Conservation (phyloP, 2,329 filamentous ascomycete species). For the Plectosphaerella sp. region DNA sequence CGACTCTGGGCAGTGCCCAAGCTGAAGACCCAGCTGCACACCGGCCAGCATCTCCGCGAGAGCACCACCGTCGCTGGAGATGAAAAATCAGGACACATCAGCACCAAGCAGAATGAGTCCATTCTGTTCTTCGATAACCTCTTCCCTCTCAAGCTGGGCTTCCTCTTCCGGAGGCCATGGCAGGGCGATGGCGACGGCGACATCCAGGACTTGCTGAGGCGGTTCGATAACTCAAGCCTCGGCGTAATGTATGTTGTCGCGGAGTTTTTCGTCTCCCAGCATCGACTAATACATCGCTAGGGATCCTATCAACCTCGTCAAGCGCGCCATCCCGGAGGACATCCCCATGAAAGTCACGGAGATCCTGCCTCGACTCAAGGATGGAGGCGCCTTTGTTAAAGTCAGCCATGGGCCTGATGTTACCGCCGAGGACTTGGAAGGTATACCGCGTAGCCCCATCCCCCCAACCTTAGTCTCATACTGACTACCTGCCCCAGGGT, state of each 20-base stretch:
- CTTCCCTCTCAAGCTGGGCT: constrained; percentile 70
- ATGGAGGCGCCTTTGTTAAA: constrained; percentile 92
- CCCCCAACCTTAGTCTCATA: background rate
- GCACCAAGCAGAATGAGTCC: constrained; percentile 69
- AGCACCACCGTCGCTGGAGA: constrained; percentile 41
- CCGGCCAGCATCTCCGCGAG: background rate
- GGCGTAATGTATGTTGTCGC: constrained; percentile 27
- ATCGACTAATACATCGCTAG: too few relatives aligned
- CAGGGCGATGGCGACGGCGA: constrained; percentile 44
- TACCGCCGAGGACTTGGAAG: constrained; percentile 36
- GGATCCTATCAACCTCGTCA: constrained; percentile 50
- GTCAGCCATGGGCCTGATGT: constrained; percentile 51
- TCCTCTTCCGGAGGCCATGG: constrained; percentile 38
- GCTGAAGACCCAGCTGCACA: background rate
- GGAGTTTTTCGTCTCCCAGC: too few relatives aligned
- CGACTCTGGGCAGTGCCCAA: background rate
- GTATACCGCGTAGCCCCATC: constrained; percentile 15
- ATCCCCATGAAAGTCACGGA: constrained; percentile 69
- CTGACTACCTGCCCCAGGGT: constrained; percentile 28
- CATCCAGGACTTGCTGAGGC: constrained; percentile 43
- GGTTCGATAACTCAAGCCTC: constrained; percentile 46
- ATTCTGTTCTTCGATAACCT: constrained; percentile 91
- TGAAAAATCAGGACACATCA: constrained; percentile 76
- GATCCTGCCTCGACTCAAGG: constrained; percentile 78
- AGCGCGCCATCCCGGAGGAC: constrained; percentile 58